Percentiles rank a stretch among this genome's conserved stretches.
Evolutionary conservation across 768 basidiomycete species (phyloP).

Genomic region (Lyophyllum atratum): DNA sequence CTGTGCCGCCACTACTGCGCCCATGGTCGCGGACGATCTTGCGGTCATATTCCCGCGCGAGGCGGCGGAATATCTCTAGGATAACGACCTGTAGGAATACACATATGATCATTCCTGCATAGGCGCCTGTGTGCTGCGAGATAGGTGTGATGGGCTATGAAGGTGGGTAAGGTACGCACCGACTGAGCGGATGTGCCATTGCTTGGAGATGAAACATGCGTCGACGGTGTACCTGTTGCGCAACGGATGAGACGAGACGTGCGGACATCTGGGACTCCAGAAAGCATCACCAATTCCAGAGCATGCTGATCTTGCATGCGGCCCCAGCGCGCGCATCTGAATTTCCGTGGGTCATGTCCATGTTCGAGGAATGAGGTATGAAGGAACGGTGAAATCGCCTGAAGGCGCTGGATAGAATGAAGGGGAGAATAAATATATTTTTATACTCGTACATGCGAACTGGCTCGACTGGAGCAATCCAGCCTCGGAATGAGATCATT

Average conservation of each 20-base stretch:
- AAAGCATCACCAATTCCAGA: not conserved
- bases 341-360: not conserved
- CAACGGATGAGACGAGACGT: not conserved
- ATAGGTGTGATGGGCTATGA: not conserved
- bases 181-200: conserved; percentile 3
- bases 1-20: not conserved
- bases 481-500: not conserved
- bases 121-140: not conserved
- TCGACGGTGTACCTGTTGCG: not conserved
- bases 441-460: not conserved
- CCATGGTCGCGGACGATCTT: not conserved
- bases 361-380: not conserved
- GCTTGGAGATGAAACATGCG: not conserved
- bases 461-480: not conserved
- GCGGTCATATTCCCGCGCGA: conserved; percentile 1
- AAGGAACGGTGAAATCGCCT: not conserved
- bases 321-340: not conserved
- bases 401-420: not conserved
- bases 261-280: not conserved
- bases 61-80: not conserved
- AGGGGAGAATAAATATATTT: not conserved
- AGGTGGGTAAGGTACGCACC: not conserved
- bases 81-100: not conserved
- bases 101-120: not conserved
- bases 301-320: conserved; percentile 3